Base-by-base conservation (phyloP, 148 eudicot species). In the Spergularia marina region DNA sequence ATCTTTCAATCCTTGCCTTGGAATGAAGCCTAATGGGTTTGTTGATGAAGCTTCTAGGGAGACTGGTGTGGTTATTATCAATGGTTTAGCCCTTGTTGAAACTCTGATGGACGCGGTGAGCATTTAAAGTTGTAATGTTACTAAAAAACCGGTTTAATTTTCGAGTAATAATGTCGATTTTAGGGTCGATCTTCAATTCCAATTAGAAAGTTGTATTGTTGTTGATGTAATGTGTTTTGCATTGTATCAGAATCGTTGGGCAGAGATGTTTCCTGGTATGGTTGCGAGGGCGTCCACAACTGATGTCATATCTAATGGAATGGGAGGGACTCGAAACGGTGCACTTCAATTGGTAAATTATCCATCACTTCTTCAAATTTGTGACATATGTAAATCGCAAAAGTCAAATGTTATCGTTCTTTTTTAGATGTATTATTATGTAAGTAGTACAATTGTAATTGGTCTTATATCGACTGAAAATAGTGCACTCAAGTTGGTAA, bases 301-400 rank as follows among this genome's bases (percentile, higher is more conserved):
- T 7, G 96, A 91, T 78, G 91, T 91, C 58, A 91, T 93, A 18
- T 89, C 92, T 13, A 84, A 77, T 86, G 98, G 98, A 25, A 86
- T 93, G 98, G 98, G 98, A 73, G 98, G 98, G 78, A 86, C 94
- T 17, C 83, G 96, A 81, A 91, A 88, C 83, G 96, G 98, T 83
- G 96, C 91, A 70, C 94, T 91, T 88, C 94, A 93, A 60, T 78
- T 93, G 96, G 98, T 93, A 91, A 16, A 16, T 73, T 73, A 10
- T 4, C 21, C 20, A 23, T 20, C 68, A 60, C 49, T 41, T 13
- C 2, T 47, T 14, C 10, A 18, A 58, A n/a, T 10, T 51, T 51
- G 1, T 41, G 49, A 44, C 8, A 44, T 44, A 44, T 44, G 49
- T 44, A 44, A 44, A 44, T 44, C 49, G 4, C 8, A 44, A 44